Base-by-base conservation (phyloP, 2,329 filamentous ascomycete genomes). In the Pestalotiopsis sp. region DNA sequence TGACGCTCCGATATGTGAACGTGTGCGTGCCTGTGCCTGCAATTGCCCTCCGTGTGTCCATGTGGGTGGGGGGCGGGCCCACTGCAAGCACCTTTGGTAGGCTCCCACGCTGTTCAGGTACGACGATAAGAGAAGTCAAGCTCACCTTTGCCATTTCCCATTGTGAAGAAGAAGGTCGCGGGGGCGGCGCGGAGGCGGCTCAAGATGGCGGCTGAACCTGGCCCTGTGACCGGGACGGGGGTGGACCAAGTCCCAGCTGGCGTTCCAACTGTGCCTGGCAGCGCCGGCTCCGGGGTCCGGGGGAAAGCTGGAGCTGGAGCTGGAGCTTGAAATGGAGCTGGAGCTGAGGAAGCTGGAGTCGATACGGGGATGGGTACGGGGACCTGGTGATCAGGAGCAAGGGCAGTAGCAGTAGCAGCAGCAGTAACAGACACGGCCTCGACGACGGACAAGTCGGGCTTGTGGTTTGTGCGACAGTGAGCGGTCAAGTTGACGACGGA, bases 71-170 rank as follows among this genome's bases (percentile, higher is more conserved):
- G 31, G 31, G 31, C 2, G 45, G 45, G 45, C 12, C 14, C 45
- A 14, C 14, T 14, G 45, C 20, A 12, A 20, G 45, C 5, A 7
- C 45, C n/a, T n/a, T n/a, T 20, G 17, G 41, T 7, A 4, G 41
- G 13, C 45, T 52, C 14, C 7, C n/a, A 17, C n/a, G n/a, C 45
- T 20, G 14, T 20, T n/a, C 45, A n/a, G 45, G 45, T 52, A 52
- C 17, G 6, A 52, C 14, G 45, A n/a, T 9, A 36, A 20, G 9
- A 20, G 14, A 39, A 27, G 14, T 36, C 36, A 23, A 31, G 61
- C 67, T 61, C 49, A 67, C 67, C 67, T 66, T 61, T 67, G 31
- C 65, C 64, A 49, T 69, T 63, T 36, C 65, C 68, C 68, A 69
- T 69, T 52, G 65, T 64, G 59, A n/a, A 52, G 45, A 67, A 65